phyloP scores from a whole-genome alignment of 148 eudicot species.

The Hydrangea macrophylla region DNA sequence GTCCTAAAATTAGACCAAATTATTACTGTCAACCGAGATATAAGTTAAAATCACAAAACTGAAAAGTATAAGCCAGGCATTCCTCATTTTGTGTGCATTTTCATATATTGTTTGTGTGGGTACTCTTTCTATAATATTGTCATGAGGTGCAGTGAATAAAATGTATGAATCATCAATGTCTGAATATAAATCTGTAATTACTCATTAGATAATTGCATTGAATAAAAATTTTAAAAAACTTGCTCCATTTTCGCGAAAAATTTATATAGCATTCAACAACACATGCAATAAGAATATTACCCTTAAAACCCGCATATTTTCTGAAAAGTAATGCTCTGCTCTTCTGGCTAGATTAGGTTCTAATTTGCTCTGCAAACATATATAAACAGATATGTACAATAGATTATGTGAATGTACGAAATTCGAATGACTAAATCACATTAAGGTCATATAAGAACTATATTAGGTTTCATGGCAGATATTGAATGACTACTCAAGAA shows the following conservation, averaged over 20 bases:
- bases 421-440: not conserved
- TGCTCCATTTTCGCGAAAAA: no score
- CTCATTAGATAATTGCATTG: no score
- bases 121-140: no score
- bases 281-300: conserved; percentile 24
- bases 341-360: conserved; percentile 75
- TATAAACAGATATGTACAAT: not conserved
- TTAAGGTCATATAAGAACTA: no score
- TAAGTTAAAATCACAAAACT: not conserved
- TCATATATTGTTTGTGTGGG: no score
- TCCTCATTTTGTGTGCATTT: no score
- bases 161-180: no score
- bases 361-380: conserved; percentile 51
- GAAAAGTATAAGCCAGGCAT: not conserved
- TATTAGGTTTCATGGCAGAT: not conserved
- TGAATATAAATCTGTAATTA: no score
- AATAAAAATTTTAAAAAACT: no score
- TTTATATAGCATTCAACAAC: conserved; percentile 5
- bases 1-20: conserved; percentile 38
- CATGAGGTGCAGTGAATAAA: no score
- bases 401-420: not conserved
- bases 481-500: not conserved
- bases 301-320: conserved; percentile 78
- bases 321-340: conserved; percentile 96
- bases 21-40: conserved; percentile 5